These are phyloP conservation scores for Ampelocalamus luodianensis DNA, from an alignment of 176 grass and related monocot species.

Conservation along the genomic window DNA sequence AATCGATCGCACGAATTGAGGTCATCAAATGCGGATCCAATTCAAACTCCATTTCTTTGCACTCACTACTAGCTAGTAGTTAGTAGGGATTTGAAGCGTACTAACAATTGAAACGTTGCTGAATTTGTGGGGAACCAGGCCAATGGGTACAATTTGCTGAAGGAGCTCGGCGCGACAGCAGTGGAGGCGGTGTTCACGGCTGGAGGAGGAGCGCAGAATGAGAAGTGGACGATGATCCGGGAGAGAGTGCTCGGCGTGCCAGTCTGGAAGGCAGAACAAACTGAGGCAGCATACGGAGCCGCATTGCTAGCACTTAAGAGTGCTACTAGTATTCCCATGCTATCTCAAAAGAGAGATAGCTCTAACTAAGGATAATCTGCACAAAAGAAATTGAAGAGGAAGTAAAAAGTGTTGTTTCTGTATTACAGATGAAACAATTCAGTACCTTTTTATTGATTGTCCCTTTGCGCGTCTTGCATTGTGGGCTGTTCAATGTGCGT, in stretches of 20 bases:
- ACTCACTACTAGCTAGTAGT: not conserved
- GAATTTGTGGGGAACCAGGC: constrained; percentile 42
- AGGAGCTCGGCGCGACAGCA: constrained; percentile 56
- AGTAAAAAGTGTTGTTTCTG: too few relatives aligned
- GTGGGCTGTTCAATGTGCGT: too few relatives aligned
- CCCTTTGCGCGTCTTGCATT: too few relatives aligned
- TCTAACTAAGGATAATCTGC: too few relatives aligned
- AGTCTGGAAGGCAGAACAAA: constrained; percentile 63
- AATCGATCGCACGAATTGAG: constrained; percentile 76
- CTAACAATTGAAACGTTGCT: not conserved
- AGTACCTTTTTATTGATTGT: too few relatives aligned
- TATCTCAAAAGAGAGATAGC: too few relatives aligned
- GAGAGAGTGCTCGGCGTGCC: constrained; percentile 74
- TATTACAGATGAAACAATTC: too few relatives aligned
- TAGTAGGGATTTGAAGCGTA: not conserved
- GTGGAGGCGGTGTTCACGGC: constrained; percentile 73
- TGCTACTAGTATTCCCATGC: constrained; percentile 12
- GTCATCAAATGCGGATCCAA: constrained; percentile 29
- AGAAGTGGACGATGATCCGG: constrained; percentile 65
- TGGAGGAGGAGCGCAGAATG: constrained; percentile 71
- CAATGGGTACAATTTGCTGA: constrained; percentile 63
- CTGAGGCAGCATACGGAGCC: constrained; percentile 76
- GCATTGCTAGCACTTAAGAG: constrained; percentile 71
- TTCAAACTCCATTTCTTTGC: not conserved
- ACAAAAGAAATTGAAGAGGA: too few relatives aligned